Conservation (phyloP, 2,329 filamentous ascomycete species). For the Aspergillus amoenus region DNA sequence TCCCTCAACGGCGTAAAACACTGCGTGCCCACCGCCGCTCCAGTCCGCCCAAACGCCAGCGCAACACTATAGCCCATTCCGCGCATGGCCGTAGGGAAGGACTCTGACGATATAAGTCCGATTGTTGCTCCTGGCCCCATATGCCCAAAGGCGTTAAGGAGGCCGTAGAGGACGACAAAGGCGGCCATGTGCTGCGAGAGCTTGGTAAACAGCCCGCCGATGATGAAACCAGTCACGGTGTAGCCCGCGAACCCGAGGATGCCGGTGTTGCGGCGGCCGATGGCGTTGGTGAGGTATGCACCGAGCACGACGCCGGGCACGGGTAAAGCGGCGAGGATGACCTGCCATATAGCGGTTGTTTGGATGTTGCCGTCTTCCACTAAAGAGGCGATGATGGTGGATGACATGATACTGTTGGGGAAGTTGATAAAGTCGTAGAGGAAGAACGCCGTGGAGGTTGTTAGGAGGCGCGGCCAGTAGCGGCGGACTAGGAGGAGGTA, state of each 20-base stretch:
- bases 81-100: conserved; percentile 34
- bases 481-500: conserved; percentile 27
- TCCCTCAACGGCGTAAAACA: conserved; percentile 34
- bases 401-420: conserved; percentile 38
- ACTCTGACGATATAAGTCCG: conserved; percentile 32
- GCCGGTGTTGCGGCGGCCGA: conserved; percentile 32
- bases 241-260: conserved; percentile 32
- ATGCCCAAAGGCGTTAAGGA: conserved; percentile 33
- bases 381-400: conserved; percentile 34
- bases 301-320: conserved; percentile 36
- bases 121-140: conserved; percentile 38
- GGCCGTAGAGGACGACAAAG: conserved; percentile 36
- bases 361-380: conserved; percentile 33
- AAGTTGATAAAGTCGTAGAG: conserved; percentile 42
- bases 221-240: conserved; percentile 31
- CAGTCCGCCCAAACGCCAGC: conserved; percentile 35
- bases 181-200: conserved; percentile 30
- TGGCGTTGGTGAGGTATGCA: conserved; percentile 32
- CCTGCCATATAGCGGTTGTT: conserved; percentile 36
- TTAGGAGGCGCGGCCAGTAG: conserved; percentile 29
- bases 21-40: conserved; percentile 36
- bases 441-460: conserved; percentile 36
- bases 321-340: conserved; percentile 33
- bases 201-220: conserved; percentile 28
- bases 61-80: conserved; percentile 34